A percentile compares a stretch with the other conserved stretches of the same genome.
phyloP scores from a whole-genome alignment of 2,329 filamentous ascomycete genomes.

The Botrytis fragariae region DNA sequence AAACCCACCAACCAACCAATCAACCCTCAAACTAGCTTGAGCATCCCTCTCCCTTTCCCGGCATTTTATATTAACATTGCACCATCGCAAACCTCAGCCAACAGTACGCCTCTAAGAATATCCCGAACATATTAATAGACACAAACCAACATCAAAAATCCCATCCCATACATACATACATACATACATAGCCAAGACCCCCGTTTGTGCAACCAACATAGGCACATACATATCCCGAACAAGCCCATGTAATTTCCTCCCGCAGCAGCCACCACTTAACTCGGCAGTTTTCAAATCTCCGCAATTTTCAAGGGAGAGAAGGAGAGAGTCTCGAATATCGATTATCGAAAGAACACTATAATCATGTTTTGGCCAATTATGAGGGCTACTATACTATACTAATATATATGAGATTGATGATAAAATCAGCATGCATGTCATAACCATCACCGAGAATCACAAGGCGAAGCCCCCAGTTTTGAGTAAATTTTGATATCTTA shows the following conservation, averaged over 20 bases:
- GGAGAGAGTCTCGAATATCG: background rate
- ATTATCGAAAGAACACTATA: background rate
- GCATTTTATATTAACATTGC: background rate
- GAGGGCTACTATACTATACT: background rate
- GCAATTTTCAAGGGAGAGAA: background rate
- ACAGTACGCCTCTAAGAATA: background rate
- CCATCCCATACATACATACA: background rate
- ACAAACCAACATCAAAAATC: background rate
- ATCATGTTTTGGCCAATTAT: background rate
- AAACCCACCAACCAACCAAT: background rate
- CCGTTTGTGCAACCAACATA: background rate
- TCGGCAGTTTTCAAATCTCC: background rate
- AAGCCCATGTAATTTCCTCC: background rate
- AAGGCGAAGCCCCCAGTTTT: background rate
- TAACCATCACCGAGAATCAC: background rate
- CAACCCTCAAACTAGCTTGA: background rate
- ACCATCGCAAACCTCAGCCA: background rate
- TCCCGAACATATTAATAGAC: background rate
- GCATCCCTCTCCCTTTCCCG: background rate
- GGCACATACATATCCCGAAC: background rate
- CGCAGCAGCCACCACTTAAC: background rate
- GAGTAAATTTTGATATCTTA: background rate
- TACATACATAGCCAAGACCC: background rate
- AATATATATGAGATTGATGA: background rate
- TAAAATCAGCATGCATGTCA: background rate